Percentiles rank a stretch among this genome's conserved stretches.
Evolutionary conservation across 768 basidiomycete genomes (phyloP).

Genomic region (Coprinopsis strossmayeri): DNA sequence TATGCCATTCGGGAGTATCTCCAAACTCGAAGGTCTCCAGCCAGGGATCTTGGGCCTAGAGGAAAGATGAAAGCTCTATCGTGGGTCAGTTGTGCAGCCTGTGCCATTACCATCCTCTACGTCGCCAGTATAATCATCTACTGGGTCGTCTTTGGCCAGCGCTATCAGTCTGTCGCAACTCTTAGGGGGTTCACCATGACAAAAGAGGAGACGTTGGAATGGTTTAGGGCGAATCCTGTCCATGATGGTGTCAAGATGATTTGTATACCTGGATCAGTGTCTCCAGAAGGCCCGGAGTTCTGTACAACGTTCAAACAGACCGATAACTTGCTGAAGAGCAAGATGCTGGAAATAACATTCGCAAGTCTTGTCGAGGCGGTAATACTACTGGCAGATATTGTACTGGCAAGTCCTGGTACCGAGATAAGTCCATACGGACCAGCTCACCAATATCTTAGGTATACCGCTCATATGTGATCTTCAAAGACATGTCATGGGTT

Average conservation of each 20-base stretch:
- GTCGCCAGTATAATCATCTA: not conserved
- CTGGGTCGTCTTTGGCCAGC: not conserved
- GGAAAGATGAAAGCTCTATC: no score
- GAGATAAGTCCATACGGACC: not conserved
- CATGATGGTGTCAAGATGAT: slow-evolving; percentile 7
- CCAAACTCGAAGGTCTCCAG: not conserved
- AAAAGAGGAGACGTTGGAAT: not conserved
- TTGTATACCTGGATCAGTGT: not conserved
- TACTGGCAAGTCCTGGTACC: not conserved
- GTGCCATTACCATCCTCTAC: slow-evolving; percentile 4
- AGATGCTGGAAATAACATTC: not conserved
- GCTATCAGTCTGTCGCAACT: not conserved
- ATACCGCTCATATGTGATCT: slow-evolving; percentile 1
- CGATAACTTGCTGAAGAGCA: not conserved
- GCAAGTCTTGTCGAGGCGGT: slow-evolving; percentile 2
- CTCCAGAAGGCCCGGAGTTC: not conserved
- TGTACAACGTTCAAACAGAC: not conserved
- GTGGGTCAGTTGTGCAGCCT: no score
- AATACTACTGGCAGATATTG: not conserved
- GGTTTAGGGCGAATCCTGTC: not conserved
- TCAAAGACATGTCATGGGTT: not conserved
- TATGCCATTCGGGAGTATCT: not conserved
- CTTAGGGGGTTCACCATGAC: not conserved
- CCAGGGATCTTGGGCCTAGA: no score
- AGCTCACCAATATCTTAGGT: not conserved